Evolutionary conservation across 1,284 basidiomycete genomes (phyloP), one percentile per base, ranked within the genome.

Genomic region (Mycena sp.): DNA sequence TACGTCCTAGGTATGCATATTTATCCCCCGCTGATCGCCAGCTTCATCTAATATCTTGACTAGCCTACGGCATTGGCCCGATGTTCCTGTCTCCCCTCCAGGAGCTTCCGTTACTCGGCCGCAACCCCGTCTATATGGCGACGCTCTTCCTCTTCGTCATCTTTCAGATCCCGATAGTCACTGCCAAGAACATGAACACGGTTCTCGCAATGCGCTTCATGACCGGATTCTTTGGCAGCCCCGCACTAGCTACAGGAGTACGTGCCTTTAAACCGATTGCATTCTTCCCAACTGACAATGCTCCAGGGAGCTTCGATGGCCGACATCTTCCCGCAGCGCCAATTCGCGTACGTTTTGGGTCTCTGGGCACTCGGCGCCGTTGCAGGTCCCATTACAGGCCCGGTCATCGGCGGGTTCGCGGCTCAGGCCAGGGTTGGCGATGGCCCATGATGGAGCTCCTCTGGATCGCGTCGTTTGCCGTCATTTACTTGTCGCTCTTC

Each of bases 161-260:
- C 12, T 82, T 85, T 68, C 83, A 86, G 68, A 77, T 90, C 43
- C 88, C 87, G 3, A 86, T 84, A 50, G 86, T 87, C 3, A 77
- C 88, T 1, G 76, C 85, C 0, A 77, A 76, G 19, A 90, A 87
- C 72, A 84, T 84, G 2, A 85, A 76, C 17, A 76, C 82, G 4
- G 79, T 90, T 59, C 78, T 91, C 56, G 77, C 85, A 35, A 87
- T 90, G 77, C 83, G 89, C 9, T 89, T 91, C 76, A 73, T 91
- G 11, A 81, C 85, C 0, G 89, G 89, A 0, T 83, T 81, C 30
- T 86, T 88, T 50, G 80, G 78, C 32, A 76, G 76, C 28, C 76
- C 77, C 10, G 68, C 72, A 3, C 72, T 79, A 6, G 77, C 77
- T 1, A 79, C 76, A 4, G 76, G 76, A 11, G 61, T 58, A 14